Conservation (phyloP, 176 grass and related monocot species). For the Musa itinerans region DNA sequence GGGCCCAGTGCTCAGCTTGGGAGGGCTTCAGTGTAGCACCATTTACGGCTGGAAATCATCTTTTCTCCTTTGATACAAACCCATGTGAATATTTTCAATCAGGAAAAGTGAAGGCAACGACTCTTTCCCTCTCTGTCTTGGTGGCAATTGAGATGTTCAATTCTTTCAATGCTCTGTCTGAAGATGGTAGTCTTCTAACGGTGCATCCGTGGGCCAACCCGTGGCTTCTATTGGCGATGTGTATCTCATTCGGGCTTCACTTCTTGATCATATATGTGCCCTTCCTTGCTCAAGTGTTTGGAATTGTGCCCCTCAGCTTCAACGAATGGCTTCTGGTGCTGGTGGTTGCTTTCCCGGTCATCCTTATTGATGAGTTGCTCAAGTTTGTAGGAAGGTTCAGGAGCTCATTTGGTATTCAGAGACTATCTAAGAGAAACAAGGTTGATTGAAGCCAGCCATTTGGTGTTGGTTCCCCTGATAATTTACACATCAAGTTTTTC, state of each 20-base stretch:
- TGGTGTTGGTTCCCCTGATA: no score
- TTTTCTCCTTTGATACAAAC: conserved; percentile 25
- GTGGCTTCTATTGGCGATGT: conserved; percentile 35
- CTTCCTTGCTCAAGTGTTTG: conserved; percentile 29
- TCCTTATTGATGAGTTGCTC: conserved; percentile 28
- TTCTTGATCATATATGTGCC: conserved; percentile 30
- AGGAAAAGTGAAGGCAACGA: conserved; percentile 38
- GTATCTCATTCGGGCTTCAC: conserved; percentile 27
- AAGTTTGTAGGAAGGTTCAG: conserved; percentile 22
- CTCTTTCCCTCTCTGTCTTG: conserved; percentile 41
- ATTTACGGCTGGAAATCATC: conserved; percentile 19
- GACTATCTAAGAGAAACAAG: conserved; percentile 2
- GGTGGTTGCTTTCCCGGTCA: conserved; percentile 25
- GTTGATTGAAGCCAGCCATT: conserved; percentile 1
- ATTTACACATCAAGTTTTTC: no score
- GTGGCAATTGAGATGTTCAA: conserved; percentile 48
- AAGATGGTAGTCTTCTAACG: conserved; percentile 30
- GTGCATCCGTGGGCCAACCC: conserved; percentile 39
- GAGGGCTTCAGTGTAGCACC: conserved; percentile 26
- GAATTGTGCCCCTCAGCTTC: conserved; percentile 35
- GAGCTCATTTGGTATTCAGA: not conserved
- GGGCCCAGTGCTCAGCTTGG: conserved; percentile 34
- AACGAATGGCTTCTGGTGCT: conserved; percentile 38
- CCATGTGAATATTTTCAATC: conserved; percentile 25
- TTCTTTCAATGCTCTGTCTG: conserved; percentile 39